Evolutionary conservation across 2,329 filamentous ascomycete species (phyloP).

Genomic region (Onygena corvina): DNA sequence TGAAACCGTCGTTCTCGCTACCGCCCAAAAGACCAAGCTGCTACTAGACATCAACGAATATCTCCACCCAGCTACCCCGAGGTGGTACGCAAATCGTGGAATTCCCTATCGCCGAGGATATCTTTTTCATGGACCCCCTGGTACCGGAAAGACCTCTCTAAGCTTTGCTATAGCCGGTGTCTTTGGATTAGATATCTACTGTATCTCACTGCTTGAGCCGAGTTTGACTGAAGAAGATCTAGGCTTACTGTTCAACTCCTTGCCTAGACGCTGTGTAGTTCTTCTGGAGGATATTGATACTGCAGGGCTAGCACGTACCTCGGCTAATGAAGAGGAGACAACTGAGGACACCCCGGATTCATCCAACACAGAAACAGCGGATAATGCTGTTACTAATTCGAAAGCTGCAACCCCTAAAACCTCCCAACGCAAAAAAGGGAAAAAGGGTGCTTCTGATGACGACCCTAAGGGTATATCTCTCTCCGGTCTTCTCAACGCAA

Average conservation of each 20-base stretch:
- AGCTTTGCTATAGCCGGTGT: slow-evolving; percentile 54
- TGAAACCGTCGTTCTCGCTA: slow-evolving; percentile 62
- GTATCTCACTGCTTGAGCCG: slow-evolving; percentile 51
- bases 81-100: slow-evolving; percentile 27
- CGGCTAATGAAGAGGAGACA: slow-evolving; percentile 1
- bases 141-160: slow-evolving; percentile 92
- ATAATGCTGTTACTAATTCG: slow-evolving; percentile 18
- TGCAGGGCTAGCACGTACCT: slow-evolving; percentile 40
- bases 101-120: slow-evolving; percentile 69
- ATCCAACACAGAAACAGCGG: slow-evolving; percentile 29
- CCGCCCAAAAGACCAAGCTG: neutral
- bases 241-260: slow-evolving; percentile 45
- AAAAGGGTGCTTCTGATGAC: slow-evolving; percentile 11
- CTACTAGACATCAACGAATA: slow-evolving; percentile 9
- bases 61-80: slow-evolving; percentile 8
- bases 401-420: slow-evolving; percentile 1
- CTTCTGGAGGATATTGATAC: slow-evolving; percentile 59
- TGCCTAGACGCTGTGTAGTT: slow-evolving; percentile 54
- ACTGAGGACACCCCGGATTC: neutral
- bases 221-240: slow-evolving; percentile 52
- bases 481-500: slow-evolving; percentile 55
- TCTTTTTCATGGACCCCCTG: slow-evolving; percentile 94
- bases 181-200: slow-evolving; percentile 55
- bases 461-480: slow-evolving; percentile 44
- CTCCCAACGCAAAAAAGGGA: slow-evolving; percentile 8